Conservation (phyloP, 2,329 filamentous ascomycete species). For the Trichophyton equinum region DNA sequence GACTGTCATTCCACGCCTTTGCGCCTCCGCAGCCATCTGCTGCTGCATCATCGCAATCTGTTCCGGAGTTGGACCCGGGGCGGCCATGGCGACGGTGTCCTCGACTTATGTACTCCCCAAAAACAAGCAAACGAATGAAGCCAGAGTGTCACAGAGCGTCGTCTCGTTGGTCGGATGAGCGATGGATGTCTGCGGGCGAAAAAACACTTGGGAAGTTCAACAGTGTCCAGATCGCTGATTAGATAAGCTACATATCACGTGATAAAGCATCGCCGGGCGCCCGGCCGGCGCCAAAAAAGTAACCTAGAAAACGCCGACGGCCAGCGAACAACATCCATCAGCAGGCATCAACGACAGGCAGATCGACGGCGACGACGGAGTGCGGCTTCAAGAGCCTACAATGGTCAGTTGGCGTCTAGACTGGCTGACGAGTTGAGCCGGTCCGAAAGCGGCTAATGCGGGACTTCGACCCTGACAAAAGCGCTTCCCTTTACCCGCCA, state of each 20-base stretch:
- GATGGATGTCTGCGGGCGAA: not conserved
- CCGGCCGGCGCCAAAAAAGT: no score
- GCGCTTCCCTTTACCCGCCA: slow-evolving; percentile 26
- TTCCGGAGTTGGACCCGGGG: slow-evolving; percentile 55
- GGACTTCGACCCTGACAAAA: slow-evolving; percentile 28
- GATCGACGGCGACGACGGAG: not conserved
- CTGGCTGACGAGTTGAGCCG: not conserved
- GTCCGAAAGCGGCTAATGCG: slow-evolving; percentile 24
- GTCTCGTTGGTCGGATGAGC: not conserved
- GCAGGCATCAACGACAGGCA: not conserved
- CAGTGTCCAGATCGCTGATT: slow-evolving; percentile 4
- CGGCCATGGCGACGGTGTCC: slow-evolving; percentile 16
- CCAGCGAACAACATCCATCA: not conserved
- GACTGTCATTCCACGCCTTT: slow-evolving; percentile 71
- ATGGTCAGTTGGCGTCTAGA: not conserved
- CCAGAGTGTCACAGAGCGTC: not conserved
- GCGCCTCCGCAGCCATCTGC: slow-evolving; percentile 68
- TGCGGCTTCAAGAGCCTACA: not conserved
- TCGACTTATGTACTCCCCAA: not conserved
- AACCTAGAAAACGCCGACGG: not conserved
- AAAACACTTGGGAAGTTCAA: not conserved
- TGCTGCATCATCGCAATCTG: slow-evolving; percentile 76
- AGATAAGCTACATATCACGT: not conserved
- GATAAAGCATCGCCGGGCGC: not conserved
- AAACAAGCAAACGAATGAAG: not conserved